Evolutionary conservation across 106 monocot species (phyloP), one percentile per base, ranked within the genome.

Genomic region (Dactylorhiza incarnata): DNA sequence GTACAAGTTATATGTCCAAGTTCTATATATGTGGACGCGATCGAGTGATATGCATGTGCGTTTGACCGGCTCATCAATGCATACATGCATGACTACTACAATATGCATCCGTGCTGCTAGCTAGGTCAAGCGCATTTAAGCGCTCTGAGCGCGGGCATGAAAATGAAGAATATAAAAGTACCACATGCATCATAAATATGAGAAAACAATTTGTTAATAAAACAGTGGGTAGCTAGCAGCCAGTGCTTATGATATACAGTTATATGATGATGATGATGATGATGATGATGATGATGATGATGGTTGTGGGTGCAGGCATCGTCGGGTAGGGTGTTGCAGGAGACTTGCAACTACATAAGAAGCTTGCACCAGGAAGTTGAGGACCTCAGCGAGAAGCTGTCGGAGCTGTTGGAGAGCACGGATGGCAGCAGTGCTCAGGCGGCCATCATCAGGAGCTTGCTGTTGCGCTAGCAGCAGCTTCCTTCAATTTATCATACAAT

Each of bases 271-370:
- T 15, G n/a, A 20, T 9, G 58, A 58, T 11, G 58, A 58, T 4
- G 16, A 58, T 17, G 19, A 19, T 19, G n/a, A 0, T 5, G 17
- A 1, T 59, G 5, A 1, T 15, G n/a, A 4, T 59, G 5, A 1
- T 59, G 59, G 59, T 9, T 0, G 11, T 10, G n/a, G 46, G 19
- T 79, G 62, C 80, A 91, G 91, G 89, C 63, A 49, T 83, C 87
- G 0, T 85, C 87, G 4, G 76, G 74, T 1, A 91, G 77, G 70
- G 88, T 94, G 5, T 61, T 94, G 85, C 86, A 94, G 74, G 94
- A 94, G 72, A 91, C 87, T n/a, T 94, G 91, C 82, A 91, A 68
- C 87, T 84, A 91, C 79, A 91, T 91, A 25, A 80, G 79, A 59
- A 91, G 85, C 77, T 74, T 94, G 74, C 88, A 89, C 56, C 74